Evolutionary conservation across 2,329 filamentous ascomycete species (phyloP).

Genomic region (Davidsoniella virescens): DNA sequence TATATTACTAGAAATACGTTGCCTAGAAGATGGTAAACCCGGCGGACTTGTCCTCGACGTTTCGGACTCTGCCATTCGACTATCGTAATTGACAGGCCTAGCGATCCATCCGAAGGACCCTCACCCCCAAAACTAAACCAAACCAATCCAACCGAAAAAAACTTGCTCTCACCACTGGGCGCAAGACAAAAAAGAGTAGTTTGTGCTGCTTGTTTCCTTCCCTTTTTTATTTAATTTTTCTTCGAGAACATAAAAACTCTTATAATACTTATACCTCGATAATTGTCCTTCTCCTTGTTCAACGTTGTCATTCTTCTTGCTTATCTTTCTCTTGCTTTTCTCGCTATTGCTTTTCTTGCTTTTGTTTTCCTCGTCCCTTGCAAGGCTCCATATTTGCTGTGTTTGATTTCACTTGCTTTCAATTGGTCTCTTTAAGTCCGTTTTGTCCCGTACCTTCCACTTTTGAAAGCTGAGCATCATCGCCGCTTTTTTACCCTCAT

Average conservation of each 20-base stretch:
- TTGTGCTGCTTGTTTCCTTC: too few relatives aligned
- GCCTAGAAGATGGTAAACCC: too few relatives aligned
- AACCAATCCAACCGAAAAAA: too few relatives aligned
- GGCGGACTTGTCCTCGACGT: too few relatives aligned
- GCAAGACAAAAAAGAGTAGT: too few relatives aligned
- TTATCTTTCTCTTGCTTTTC: neutral
- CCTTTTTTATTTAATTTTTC: conserved; percentile 3
- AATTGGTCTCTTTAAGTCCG: neutral
- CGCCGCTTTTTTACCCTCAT: neutral
- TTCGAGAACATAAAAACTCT: neutral
- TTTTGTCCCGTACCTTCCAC: neutral
- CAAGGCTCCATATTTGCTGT: neutral
- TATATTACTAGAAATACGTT: too few relatives aligned
- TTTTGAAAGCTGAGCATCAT: neutral
- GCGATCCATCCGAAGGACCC: too few relatives aligned
- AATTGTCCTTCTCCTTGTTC: neutral
- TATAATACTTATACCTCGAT: neutral
- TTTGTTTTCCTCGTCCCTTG: neutral
- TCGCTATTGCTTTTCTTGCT: neutral
- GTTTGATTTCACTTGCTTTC: neutral
- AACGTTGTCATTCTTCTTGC: neutral
- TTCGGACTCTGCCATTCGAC: too few relatives aligned
- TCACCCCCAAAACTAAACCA: too few relatives aligned
- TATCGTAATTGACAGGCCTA: too few relatives aligned
- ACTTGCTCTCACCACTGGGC: too few relatives aligned